Evolutionary conservation across 2,329 filamentous ascomycete species (phyloP), one percentile per base, ranked within the genome.

Genomic region (Pseudogymnoascus sp.): DNA sequence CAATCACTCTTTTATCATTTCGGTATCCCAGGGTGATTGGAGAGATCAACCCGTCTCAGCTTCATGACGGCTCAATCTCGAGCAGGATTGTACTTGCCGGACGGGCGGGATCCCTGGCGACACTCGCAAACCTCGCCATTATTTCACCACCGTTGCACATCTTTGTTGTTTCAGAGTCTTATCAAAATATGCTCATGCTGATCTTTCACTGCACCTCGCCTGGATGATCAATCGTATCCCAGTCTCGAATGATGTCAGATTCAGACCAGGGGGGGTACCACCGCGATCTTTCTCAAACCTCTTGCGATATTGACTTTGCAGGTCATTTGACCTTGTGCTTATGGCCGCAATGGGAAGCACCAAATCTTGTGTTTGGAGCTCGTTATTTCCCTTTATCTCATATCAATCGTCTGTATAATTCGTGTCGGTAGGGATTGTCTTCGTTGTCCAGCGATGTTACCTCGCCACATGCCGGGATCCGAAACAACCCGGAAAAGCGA

Each of bases 401-500:
- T 20, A 54, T 32, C 47, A 32, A 32, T 32, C 47, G 20, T 32
- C 25, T 9, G 43, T 54, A 30, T 54, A 32, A 30, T 32, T 54
- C n/a, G n/a, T 32, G 25, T 11, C 9, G 18, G 28, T 54, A 32
- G 25, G 47, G 16, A 54, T 32, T 54, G 9, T 1, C 11, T 20
- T 20, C 25, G 16, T 16, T 8, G 43, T 6, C 47, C 25, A 7
- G 25, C 28, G 25, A 54, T 54, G 47, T 54, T 38, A 37, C 57
- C 25, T 58, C n/a, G 32, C 32, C 35, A 39, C 18, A 58, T 58
- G 57, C 57, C 57, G 57, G 57, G 57, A 58, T 58, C 57, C 57
- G 57, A 58, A 58, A 58, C 57, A 37, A 58, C 57, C 57, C 32
- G 57, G 32, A 37, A 20, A 32, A 30, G 25, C 47, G n/a, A 32